A percentile compares a stretch with the other conserved stretches of the same genome.
Conservation (phyloP, 1,284 basidiomycete genomes). For the Ustilago hordei region DNA sequence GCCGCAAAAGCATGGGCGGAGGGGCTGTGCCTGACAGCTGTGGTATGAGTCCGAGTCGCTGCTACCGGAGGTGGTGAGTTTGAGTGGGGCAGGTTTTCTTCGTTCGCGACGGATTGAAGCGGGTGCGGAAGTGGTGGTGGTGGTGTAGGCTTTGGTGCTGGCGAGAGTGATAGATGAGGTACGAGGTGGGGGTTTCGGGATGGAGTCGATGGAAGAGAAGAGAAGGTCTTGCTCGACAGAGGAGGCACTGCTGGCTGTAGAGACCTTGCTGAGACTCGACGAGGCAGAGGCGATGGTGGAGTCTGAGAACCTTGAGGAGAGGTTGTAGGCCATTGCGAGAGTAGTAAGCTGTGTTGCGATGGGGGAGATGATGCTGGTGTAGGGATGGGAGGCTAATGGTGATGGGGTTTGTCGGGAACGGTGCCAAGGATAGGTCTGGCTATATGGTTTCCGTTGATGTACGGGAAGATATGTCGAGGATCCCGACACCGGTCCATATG, state of each 20-base stretch:
- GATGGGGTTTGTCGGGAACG: conserved; percentile 1
- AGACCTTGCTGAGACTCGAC: conserved; percentile 31
- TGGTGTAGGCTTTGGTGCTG: conserved; percentile 28
- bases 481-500: not conserved
- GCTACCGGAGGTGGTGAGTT: conserved; percentile 5
- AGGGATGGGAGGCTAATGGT: not conserved
- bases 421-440: conserved; percentile 13
- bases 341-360: not conserved
- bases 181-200: conserved; percentile 41
- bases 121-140: not conserved
- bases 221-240: conserved; percentile 23
- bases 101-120: conserved; percentile 13
- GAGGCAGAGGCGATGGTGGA: conserved; percentile 40
- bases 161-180: conserved; percentile 42
- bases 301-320: conserved; percentile 46
- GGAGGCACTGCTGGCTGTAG: conserved; percentile 28
- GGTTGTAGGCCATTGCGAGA: conserved; percentile 9
- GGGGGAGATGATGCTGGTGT: not conserved
- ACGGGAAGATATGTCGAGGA: not conserved
- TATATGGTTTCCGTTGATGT: conserved; percentile 19
- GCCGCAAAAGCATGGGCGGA: conserved; percentile 30
- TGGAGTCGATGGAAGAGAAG: conserved; percentile 16
- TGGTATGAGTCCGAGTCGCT: conserved; percentile 19
- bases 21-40: conserved; percentile 20
- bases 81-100: conserved; percentile 29